Evolutionary conservation across 108 stramenopile genomes (phyloP).

Genomic region (Pseudonitzschia multiseries): DNA sequence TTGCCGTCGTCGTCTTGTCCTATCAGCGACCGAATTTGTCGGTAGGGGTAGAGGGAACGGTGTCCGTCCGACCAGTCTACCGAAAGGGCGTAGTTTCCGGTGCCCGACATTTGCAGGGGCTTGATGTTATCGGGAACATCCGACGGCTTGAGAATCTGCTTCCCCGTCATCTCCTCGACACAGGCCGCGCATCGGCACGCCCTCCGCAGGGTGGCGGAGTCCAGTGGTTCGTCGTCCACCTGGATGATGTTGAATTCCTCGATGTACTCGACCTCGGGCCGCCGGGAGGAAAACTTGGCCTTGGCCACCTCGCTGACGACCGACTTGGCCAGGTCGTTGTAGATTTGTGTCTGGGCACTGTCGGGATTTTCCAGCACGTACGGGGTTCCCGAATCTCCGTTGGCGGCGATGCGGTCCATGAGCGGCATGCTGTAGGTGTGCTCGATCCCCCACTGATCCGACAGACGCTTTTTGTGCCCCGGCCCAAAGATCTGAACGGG

Average conservation of each 20-base stretch:
- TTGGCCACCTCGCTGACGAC: conserved; percentile 83
- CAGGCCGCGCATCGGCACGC: conserved; percentile 87
- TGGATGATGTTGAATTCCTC: conserved; percentile 44
- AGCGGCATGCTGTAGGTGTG: conserved; percentile 76
- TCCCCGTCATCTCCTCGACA: conserved; percentile 91
- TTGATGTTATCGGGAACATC: conserved; percentile 57
- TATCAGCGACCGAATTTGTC: conserved; percentile 52
- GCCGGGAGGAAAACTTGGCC: conserved; percentile 48
- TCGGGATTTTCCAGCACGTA: conserved; percentile 71
- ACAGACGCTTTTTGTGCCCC: conserved; percentile 69
- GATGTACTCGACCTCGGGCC: conserved; percentile 52
- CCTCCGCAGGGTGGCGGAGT: conserved; percentile 65
- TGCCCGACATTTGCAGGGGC: conserved; percentile 64
- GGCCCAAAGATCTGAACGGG: conserved; percentile 78
- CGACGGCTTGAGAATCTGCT: conserved; percentile 67
- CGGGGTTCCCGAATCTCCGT: conserved; percentile 83
- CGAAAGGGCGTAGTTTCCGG: conserved; percentile 88
- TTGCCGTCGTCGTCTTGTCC: background rate
- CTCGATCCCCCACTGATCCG: conserved; percentile 87
- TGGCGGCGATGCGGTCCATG: conserved; percentile 68
- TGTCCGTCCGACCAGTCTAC: conserved; percentile 93
- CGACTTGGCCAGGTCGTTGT: conserved; percentile 54
- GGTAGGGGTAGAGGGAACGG: conserved; percentile 81
- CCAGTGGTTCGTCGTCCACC: conserved; percentile 42
- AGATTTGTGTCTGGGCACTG: conserved; percentile 67